Evolutionary conservation across 2,329 filamentous ascomycete species (phyloP), one percentile per base, ranked within the genome.

Genomic region (Elsinoe fawcettii): DNA sequence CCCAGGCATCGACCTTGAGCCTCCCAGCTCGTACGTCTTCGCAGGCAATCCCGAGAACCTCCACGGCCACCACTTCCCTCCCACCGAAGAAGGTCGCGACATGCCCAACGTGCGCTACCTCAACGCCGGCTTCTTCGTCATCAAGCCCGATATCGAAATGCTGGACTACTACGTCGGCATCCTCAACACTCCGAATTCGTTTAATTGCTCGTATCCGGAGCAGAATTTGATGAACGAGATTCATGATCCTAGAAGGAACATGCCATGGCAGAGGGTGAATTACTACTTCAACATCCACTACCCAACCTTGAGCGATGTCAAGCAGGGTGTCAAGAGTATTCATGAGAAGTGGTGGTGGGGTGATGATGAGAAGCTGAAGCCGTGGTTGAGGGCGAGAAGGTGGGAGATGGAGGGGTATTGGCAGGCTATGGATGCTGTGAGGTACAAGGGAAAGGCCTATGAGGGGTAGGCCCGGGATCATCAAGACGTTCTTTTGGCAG

Each of bases 301-400:
- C 43, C 66, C 68, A 0, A 72, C 63, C 12, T 65, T 69, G 51
- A 64, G 65, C 23, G 71, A 74, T 55, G 58, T 73, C 27, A 62
- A 68, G 9, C 65, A 68, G 27, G 71, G 72, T 0, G 62, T 73
- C 8, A 63, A 63, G 34, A 70, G 65, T 55, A 60, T 73, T 49
- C 72, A 74, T 44, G 70, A 69, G 60, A 74, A 74, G 62, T 74
- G 69, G 67, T 74, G 71, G 71, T 60, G 64, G 37, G 69, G 66
- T 1, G 66, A 62, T 23, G 63, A 68, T 36, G 59, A 65, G 41
- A 65, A 67, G 54, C 63, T 74, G 30, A 61, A 59, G 20, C 64
- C 65, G 16, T 69, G 67, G 54, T 58, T 74, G 49, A 56, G 59
- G 44, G 65, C 63, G 16, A 65, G 63, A 49, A 66, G 65, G 61